phyloP scores from a whole-genome alignment of 768 basidiomycete species.

The Pisolithus sp. region DNA sequence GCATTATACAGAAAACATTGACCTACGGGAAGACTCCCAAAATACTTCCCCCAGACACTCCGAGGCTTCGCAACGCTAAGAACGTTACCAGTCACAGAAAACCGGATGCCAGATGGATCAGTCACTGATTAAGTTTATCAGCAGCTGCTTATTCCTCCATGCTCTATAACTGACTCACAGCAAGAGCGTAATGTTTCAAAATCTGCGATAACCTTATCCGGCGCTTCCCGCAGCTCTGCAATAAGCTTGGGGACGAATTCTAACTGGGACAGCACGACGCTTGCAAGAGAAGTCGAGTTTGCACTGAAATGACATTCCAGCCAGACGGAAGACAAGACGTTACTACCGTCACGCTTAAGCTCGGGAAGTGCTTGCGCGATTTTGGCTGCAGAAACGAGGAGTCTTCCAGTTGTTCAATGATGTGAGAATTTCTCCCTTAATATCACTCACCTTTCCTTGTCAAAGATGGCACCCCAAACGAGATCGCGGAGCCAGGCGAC shows the following conservation, averaged over 20 bases:
- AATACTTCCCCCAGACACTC: slow-evolving; percentile 68
- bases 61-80: slow-evolving; percentile 63
- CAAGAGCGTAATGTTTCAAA: slow-evolving; percentile 67
- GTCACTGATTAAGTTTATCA: slow-evolving; percentile 48
- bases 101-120: slow-evolving; percentile 74
- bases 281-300: slow-evolving; percentile 61
- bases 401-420: slow-evolving; percentile 34
- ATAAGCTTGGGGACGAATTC: slow-evolving; percentile 76
- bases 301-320: slow-evolving; percentile 60
- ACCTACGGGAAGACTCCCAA: slow-evolving; percentile 50
- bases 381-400: slow-evolving; percentile 82
- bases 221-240: slow-evolving; percentile 63
- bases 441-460: slow-evolving; percentile 60
- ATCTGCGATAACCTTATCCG: slow-evolving; percentile 63
- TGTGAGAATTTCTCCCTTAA: not conserved
- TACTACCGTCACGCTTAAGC: slow-evolving; percentile 82
- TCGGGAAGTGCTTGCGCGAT: slow-evolving; percentile 86
- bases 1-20: not conserved
- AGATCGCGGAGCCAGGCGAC: slow-evolving; percentile 84
- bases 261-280: slow-evolving; percentile 63
- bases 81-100: slow-evolving; percentile 88
- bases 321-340: slow-evolving; percentile 69
- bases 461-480: slow-evolving; percentile 67
- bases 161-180: slow-evolving; percentile 40
- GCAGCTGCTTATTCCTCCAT: not conserved